phyloP scores from a whole-genome alignment of 345 rosid species.

The Boechera retrofracta region DNA sequence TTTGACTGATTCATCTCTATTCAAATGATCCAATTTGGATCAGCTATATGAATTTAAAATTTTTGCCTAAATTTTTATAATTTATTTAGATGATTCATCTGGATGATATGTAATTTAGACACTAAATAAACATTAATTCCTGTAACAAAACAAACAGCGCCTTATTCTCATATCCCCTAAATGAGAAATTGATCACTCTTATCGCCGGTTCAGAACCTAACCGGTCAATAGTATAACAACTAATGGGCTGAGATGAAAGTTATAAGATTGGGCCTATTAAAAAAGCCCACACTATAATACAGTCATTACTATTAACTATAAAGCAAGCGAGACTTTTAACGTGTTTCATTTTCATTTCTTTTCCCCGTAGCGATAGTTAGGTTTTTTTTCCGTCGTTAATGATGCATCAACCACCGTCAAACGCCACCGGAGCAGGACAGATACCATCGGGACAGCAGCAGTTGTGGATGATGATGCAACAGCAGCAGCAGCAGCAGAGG shows the following conservation, averaged over 20 bases:
- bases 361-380: conserved; percentile 19
- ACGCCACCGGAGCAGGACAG: conserved; percentile 50
- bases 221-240: background rate
- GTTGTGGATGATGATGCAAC: conserved; percentile 72
- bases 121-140: too few relatives aligned
- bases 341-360: background rate
- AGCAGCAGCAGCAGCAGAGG: conserved; percentile 33
- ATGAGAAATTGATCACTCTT: background rate
- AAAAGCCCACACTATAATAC: background rate
- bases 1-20: too few relatives aligned
- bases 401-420: conserved; percentile 82
- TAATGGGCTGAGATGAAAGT: conserved; percentile 6
- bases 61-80: too few relatives aligned
- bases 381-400: conserved; percentile 35
- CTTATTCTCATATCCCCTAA: too few relatives aligned
- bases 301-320: background rate
- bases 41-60: too few relatives aligned
- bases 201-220: conserved; percentile 7
- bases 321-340: background rate
- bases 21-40: too few relatives aligned
- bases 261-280: background rate
- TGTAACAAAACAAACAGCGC: too few relatives aligned
- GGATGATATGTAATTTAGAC: too few relatives aligned
- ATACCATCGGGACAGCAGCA: conserved; percentile 52
- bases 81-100: too few relatives aligned